Percentiles rank a stretch among this genome's conserved stretches.
phyloP scores from a whole-genome alignment of 805 yeast genomes.

The Lachancea waltii region DNA sequence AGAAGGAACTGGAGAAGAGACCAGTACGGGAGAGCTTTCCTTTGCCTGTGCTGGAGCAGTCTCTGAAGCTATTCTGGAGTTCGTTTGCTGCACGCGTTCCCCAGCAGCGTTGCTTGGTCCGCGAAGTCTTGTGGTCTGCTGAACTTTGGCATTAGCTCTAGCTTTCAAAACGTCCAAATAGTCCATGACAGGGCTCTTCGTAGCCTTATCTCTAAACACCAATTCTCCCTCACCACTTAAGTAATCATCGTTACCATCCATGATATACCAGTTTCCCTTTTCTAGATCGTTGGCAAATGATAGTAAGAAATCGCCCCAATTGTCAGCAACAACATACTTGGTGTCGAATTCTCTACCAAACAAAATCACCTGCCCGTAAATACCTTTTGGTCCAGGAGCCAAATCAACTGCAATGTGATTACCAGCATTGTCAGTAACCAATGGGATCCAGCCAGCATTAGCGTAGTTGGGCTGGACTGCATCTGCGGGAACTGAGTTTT shows the following conservation, averaged over 20 bases:
- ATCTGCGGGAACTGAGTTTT: slow-evolving; percentile 72
- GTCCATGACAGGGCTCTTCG: slow-evolving; percentile 41
- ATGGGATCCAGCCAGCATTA: slow-evolving; percentile 88
- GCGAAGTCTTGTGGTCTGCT: neutral
- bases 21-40: neutral
- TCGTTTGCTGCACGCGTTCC: neutral
- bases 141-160: slow-evolving; percentile 11
- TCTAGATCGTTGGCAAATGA: slow-evolving; percentile 84
- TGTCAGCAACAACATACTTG: slow-evolving; percentile 77
- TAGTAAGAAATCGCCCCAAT: slow-evolving; percentile 84
- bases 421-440: slow-evolving; percentile 82
- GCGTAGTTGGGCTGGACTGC: slow-evolving; percentile 71
- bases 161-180: slow-evolving; percentile 33
- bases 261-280: slow-evolving; percentile 69
- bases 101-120: neutral
- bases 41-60: neutral
- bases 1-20: neutral
- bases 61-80: neutral
- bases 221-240: slow-evolving; percentile 69
- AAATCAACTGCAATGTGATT: slow-evolving; percentile 89
- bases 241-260: slow-evolving; percentile 59
- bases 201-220: slow-evolving; percentile 55
- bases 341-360: slow-evolving; percentile 94
- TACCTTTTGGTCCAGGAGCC: slow-evolving; percentile 71
- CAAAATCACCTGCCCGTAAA: slow-evolving; percentile 84